These are phyloP conservation scores for Knufia fluminis DNA, from an alignment of 2,329 filamentous ascomycete genomes.

Conservation along the genomic window DNA sequence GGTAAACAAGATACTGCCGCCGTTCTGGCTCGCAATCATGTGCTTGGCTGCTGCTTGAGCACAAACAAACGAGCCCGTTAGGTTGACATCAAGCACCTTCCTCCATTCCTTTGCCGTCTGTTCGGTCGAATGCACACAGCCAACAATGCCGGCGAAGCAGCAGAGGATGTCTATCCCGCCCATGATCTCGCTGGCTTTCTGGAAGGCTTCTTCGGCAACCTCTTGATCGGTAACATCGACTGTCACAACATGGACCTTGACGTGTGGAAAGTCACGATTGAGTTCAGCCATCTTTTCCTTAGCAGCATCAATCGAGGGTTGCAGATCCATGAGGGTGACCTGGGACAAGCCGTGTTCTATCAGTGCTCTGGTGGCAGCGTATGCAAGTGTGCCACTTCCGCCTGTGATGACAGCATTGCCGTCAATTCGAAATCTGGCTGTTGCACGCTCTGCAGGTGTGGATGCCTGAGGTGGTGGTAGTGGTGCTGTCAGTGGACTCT, in stretches of 20 bases:
- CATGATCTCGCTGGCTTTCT: conserved; percentile 28
- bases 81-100: conserved; percentile 60
- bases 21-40: conserved; percentile 47
- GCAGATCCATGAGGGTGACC: conserved; percentile 53
- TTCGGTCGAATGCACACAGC: conserved; percentile 51
- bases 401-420: conserved; percentile 46
- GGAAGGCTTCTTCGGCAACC: conserved; percentile 37
- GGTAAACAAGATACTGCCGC: conserved; percentile 57
- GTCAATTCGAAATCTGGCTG: conserved; percentile 25
- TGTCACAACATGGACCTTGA: conserved; percentile 41
- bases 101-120: conserved; percentile 52
- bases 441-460: conserved; percentile 24
- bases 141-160: conserved; percentile 61
- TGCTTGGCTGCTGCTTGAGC: conserved; percentile 53
- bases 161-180: conserved; percentile 37
- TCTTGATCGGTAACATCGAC: conserved; percentile 50
- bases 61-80: conserved; percentile 60
- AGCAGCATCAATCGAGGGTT: conserved; percentile 30
- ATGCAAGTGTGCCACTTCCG: conserved; percentile 55
- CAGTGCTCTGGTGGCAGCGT: conserved; percentile 50
- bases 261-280: conserved; percentile 44
- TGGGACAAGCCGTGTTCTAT: conserved; percentile 58
- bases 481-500: conserved; percentile 25
- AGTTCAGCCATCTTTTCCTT: conserved; percentile 40
- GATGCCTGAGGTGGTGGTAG: conserved; percentile 21